These are phyloP conservation scores for Kokia cookei DNA, from an alignment of 441 rosid species.

Conservation along the genomic window DNA sequence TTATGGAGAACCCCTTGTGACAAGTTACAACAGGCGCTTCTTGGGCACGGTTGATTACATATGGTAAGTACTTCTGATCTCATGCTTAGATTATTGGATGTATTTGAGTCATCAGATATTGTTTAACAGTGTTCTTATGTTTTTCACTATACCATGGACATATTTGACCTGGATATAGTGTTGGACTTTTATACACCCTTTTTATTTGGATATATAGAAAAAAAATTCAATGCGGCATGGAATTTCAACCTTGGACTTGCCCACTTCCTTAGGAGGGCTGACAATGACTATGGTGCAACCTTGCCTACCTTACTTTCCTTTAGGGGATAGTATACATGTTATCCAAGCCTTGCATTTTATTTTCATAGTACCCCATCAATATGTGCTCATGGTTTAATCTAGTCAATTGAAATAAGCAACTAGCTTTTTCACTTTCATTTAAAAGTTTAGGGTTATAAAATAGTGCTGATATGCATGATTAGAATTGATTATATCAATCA, in stretches of 20 bases:
- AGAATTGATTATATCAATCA: background rate
- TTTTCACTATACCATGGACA: background rate
- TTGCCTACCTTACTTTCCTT: background rate
- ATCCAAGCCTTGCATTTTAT: background rate
- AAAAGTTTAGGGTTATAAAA: background rate
- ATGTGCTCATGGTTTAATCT: background rate
- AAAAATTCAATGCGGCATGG: background rate
- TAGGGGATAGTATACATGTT: background rate
- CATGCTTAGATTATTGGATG: background rate
- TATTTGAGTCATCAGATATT: background rate
- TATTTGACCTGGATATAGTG: background rate
- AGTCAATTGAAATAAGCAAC: background rate
- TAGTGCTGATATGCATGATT: background rate
- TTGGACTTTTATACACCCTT: background rate
- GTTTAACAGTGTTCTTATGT: background rate
- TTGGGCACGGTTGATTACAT: slow-evolving; percentile 95
- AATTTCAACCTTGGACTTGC: background rate
- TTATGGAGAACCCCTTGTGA: slow-evolving; percentile 77
- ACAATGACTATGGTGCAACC: background rate
- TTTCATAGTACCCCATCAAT: background rate
- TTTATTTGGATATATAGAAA: background rate
- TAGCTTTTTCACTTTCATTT: background rate
- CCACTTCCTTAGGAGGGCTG: background rate
- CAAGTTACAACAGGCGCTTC: slow-evolving; percentile 89
- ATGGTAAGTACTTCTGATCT: slow-evolving; percentile 42